These are phyloP conservation scores for Spathaspora girioi DNA, from an alignment of 805 yeast species.

Conservation along the genomic window DNA sequence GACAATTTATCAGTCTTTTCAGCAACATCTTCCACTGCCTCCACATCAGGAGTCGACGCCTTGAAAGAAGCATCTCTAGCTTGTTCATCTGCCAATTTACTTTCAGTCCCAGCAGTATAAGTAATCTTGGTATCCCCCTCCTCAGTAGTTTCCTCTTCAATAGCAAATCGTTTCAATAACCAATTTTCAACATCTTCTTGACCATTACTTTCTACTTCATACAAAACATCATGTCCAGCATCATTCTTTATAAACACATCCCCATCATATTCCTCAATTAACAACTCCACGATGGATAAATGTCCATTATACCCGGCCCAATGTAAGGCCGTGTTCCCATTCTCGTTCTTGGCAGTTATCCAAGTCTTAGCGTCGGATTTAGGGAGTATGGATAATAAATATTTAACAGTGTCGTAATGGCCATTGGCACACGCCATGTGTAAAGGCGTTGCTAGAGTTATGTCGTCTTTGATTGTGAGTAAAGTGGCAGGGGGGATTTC, in stretches of 20 bases:
- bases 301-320: slow-evolving; percentile 96
- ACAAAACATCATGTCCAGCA: slow-evolving; percentile 78
- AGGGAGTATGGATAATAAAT: slow-evolving; percentile 48
- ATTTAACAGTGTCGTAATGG: slow-evolving; percentile 64
- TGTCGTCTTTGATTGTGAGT: slow-evolving; percentile 55
- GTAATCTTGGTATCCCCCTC: slow-evolving; percentile 35
- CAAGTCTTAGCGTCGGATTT: slow-evolving; percentile 38
- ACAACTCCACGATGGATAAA: slow-evolving; percentile 58
- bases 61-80: slow-evolving; percentile 16
- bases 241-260: slow-evolving; percentile 78
- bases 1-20: slow-evolving; percentile 7
- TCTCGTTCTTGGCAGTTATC: slow-evolving; percentile 50
- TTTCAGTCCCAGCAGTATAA: slow-evolving; percentile 40
- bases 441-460: slow-evolving; percentile 67
- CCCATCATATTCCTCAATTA: slow-evolving; percentile 72
- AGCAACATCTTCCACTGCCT: slow-evolving; percentile 17
- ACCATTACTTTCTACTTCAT: slow-evolving; percentile 80
- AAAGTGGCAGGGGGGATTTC: slow-evolving; percentile 42
- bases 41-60: background rate
- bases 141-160: slow-evolving; percentile 45
- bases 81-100: slow-evolving; percentile 38
- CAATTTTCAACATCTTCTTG: slow-evolving; percentile 75
- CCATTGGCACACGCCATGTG: slow-evolving; percentile 98
- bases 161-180: slow-evolving; percentile 68
- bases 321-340: slow-evolving; percentile 92